A percentile compares a stretch with the other conserved stretches of the same genome.
These are phyloP conservation scores for Phytophthora chlamydospora DNA, from an alignment of 352 stramenopile species.

Conservation along the genomic window DNA sequence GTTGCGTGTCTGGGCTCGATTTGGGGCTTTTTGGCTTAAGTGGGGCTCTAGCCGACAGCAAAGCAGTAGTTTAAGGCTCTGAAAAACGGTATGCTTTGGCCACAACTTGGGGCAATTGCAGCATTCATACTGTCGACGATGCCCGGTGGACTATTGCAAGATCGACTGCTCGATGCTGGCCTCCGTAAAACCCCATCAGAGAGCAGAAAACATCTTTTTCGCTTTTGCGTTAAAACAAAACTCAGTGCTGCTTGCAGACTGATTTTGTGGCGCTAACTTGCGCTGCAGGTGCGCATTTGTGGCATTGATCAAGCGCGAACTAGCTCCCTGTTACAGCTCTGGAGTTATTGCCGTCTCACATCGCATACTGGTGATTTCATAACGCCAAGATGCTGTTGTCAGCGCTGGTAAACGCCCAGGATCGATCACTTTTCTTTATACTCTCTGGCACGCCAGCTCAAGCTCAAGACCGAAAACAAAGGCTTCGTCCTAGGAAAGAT, in stretches of 20 bases:
- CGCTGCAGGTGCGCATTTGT: background rate
- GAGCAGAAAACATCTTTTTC: too few relatives aligned
- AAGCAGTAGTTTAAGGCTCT: too few relatives aligned
- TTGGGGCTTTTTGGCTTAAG: background rate
- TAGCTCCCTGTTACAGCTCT: slow-evolving; percentile 6
- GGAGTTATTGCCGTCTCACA: slow-evolving; percentile 13
- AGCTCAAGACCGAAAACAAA: background rate
- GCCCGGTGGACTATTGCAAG: too few relatives aligned
- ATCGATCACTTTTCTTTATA: slow-evolving; percentile 16
- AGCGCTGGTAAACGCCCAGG: background rate
- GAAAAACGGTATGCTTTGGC: too few relatives aligned
- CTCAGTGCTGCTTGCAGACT: too few relatives aligned
- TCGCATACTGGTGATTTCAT: slow-evolving; percentile 5
- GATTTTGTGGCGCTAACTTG: too few relatives aligned
- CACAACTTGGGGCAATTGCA: too few relatives aligned
- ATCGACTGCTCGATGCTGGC: too few relatives aligned
- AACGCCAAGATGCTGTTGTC: slow-evolving; percentile 17
- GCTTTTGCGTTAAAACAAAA: too few relatives aligned
- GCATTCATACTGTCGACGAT: too few relatives aligned
- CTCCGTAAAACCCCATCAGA: too few relatives aligned
- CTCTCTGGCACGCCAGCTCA: background rate
- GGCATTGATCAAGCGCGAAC: background rate
- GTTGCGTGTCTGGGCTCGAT: background rate
- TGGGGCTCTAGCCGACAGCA: too few relatives aligned
- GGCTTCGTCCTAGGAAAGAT: background rate